Conservation (phyloP, 495 filamentous ascomycete species). For the Tuber melanosporum region DNA sequence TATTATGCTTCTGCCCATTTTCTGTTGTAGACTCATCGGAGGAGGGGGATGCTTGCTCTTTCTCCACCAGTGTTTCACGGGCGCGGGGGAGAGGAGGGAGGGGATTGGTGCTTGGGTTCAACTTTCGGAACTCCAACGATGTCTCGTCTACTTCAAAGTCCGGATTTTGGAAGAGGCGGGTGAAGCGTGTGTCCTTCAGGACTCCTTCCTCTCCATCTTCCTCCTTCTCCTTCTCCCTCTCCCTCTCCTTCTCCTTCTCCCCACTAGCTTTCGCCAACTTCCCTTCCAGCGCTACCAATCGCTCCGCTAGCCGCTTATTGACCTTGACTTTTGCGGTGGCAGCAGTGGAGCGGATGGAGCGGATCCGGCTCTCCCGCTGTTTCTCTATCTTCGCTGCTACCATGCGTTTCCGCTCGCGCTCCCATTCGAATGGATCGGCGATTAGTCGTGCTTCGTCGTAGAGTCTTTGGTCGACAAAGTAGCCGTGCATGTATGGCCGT, state of each 20-base stretch:
- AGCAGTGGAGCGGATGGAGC: conserved; percentile 38
- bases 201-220: conserved; percentile 46
- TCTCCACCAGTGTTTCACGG: conserved; percentile 63
- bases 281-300: conserved; percentile 70
- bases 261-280: conserved; percentile 66
- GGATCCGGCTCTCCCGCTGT: conserved; percentile 82
- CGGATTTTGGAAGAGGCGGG: conserved; percentile 78
- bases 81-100: conserved; percentile 42
- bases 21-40: conserved; percentile 24
- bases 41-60: conserved; percentile 50
- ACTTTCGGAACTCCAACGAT: conserved; percentile 74
- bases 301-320: conserved; percentile 77
- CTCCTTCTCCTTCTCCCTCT: conserved; percentile 28
- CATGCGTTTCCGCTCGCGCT: conserved; percentile 78
- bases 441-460: conserved; percentile 94
- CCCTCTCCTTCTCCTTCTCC: conserved; percentile 47
- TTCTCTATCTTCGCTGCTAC: conserved; percentile 90
- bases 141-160: conserved; percentile 88
- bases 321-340: conserved; percentile 55
- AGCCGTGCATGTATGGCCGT: conserved; percentile 96
- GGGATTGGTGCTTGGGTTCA: conserved; percentile 72
- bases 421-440: conserved; percentile 83
- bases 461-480: conserved; percentile 85
- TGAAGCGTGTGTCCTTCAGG: conserved; percentile 79
- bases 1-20: conserved; percentile 15